phyloP scores from a whole-genome alignment of 2,329 filamentous ascomycete genomes.

The Xylariaceae sp. region DNA sequence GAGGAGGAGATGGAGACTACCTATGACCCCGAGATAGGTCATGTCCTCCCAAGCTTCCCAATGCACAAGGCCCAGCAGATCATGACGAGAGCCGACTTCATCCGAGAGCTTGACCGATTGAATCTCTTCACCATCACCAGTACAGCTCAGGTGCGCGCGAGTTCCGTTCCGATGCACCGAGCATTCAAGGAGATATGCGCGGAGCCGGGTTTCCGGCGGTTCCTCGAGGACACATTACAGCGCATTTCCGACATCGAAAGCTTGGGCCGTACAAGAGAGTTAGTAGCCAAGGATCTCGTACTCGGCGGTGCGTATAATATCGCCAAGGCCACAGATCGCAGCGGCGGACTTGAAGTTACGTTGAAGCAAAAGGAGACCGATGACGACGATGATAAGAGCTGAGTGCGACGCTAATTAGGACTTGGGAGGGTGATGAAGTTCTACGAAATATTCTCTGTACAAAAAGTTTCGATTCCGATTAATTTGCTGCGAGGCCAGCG shows the following conservation, averaged over 20 bases:
- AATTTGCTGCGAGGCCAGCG: constrained; percentile 14
- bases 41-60: constrained; percentile 74
- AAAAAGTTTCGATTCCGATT: neutral
- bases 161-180: constrained; percentile 92
- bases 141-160: constrained; percentile 79
- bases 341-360: constrained; percentile 37
- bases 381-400: constrained; percentile 24
- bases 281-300: constrained; percentile 93
- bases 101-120: constrained; percentile 84
- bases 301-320: constrained; percentile 76
- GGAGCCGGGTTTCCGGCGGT: constrained; percentile 72
- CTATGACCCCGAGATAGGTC: constrained; percentile 64
- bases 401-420: too few relatives aligned
- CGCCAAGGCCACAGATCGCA: constrained; percentile 31
- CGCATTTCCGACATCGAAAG: constrained; percentile 92
- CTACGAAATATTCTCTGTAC: neutral
- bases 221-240: constrained; percentile 76
- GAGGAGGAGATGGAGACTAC: constrained; percentile 63
- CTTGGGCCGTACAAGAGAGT: constrained; percentile 84
- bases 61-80: constrained; percentile 82
- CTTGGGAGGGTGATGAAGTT: neutral
- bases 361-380: constrained; percentile 44
- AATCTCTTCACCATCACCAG: constrained; percentile 95
- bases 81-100: constrained; percentile 95
- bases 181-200: constrained; percentile 83